Evolutionary conservation across 139 green algal species (phyloP).

Genomic region (Zygnema cylindricum): DNA sequence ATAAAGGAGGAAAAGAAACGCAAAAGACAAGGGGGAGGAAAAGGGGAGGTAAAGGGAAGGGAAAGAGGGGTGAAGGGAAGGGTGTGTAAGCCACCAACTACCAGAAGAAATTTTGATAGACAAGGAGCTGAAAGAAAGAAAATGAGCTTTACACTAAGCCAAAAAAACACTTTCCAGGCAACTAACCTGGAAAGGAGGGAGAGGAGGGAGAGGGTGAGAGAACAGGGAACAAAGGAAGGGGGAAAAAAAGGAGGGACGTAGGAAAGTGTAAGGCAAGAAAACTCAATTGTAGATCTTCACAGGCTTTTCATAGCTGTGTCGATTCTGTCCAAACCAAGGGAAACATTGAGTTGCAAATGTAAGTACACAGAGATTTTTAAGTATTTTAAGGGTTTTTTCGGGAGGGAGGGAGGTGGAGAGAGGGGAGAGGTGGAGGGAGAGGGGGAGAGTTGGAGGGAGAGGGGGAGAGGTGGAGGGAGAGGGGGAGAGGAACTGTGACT

Average conservation of each 20-base stretch:
- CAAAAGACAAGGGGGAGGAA: not conserved
- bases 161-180: too few relatives aligned
- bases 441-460: not conserved
- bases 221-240: not conserved
- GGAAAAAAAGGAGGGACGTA: not conserved
- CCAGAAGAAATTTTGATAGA: not conserved
- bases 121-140: not conserved
- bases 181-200: too few relatives aligned
- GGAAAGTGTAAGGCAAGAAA: not conserved
- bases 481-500: too few relatives aligned
- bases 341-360: too few relatives aligned
- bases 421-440: not conserved
- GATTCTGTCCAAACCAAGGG: conserved; percentile 11
- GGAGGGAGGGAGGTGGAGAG: not conserved
- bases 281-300: conserved; percentile 76
- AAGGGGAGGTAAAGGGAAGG: not conserved
- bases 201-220: not conserved
- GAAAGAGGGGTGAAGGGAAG: not conserved
- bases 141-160: too few relatives aligned
- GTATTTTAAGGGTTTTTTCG: too few relatives aligned
- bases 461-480: not conserved
- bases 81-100: not conserved
- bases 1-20: not conserved
- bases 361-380: too few relatives aligned
- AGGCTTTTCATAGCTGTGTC: conserved; percentile 69